Evolutionary conservation across 305 asterid species (phyloP).

Genomic region (Fraxinus greggii): DNA sequence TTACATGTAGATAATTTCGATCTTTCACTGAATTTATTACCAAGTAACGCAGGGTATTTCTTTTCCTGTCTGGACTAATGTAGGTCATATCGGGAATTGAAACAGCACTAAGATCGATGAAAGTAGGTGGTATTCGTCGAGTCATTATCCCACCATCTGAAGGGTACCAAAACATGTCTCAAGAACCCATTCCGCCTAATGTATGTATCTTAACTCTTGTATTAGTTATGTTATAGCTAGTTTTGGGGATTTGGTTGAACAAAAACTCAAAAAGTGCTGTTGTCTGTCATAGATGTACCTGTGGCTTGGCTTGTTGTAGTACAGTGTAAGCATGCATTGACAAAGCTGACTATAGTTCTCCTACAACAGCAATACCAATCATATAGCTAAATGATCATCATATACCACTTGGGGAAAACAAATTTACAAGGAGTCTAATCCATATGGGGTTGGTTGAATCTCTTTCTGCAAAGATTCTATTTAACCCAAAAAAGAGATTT

Average conservation of each 20-base stretch:
- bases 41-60: conserved; percentile 15
- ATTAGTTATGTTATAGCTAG: background rate
- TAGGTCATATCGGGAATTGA: conserved; percentile 83
- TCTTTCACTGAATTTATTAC: conserved; percentile 3
- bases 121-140: conserved; percentile 76
- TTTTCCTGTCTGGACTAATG: conserved; percentile 14
- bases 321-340: background rate
- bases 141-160: conserved; percentile 76
- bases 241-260: background rate
- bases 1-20: background rate
- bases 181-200: conserved; percentile 85
- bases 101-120: conserved; percentile 78
- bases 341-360: background rate
- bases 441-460: background rate
- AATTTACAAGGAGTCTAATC: background rate
- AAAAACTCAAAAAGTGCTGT: background rate
- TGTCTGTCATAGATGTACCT: background rate
- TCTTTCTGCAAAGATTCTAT: background rate
- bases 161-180: conserved; percentile 74
- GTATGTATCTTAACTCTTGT: conserved; percentile 35
- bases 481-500: background rate
- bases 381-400: background rate
- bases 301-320: background rate
- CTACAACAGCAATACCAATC: background rate
- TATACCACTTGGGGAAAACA: background rate